phyloP scores from a whole-genome alignment of 1,139 yeast species.

The Pneumocystis carinii region DNA sequence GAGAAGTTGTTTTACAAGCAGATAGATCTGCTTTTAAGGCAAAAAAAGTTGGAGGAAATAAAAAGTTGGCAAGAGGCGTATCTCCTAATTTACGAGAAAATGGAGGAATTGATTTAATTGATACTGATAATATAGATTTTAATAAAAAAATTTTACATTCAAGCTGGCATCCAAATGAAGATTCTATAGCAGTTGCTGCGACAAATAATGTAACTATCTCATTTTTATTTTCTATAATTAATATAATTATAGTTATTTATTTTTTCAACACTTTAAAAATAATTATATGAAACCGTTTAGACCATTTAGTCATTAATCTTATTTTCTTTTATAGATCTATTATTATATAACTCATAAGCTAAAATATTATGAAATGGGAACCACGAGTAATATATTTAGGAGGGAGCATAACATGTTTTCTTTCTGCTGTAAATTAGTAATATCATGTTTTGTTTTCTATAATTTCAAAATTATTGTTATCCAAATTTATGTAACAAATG shows the following conservation, averaged over 20 bases:
- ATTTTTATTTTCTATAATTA: conserved; percentile 28
- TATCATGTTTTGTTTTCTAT: neutral
- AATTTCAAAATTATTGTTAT: neutral
- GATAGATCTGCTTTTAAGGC: conserved; percentile 91
- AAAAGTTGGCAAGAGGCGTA: neutral
- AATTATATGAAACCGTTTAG: neutral
- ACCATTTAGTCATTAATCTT: neutral
- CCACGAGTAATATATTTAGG: neutral
- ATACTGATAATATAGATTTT: conserved; percentile 76
- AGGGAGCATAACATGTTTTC: neutral
- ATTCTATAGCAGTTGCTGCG: conserved; percentile 95
- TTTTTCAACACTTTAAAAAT: conserved; percentile 24
- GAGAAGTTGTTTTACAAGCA: conserved; percentile 82
- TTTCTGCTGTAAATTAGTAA: neutral
- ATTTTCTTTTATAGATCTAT: neutral
- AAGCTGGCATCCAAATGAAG: conserved; percentile 97
- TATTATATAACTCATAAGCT: neutral
- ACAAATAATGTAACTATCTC: conserved; percentile 77
- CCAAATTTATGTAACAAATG: neutral
- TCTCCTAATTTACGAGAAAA: conserved; percentile 14
- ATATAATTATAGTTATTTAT: conserved; percentile 23
- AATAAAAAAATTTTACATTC: conserved; percentile 87
- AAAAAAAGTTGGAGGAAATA: conserved; percentile 33
- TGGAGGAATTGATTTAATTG: conserved; percentile 20
- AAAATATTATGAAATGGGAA: neutral